These are phyloP conservation scores for Phanerodontia chrysosporium DNA, from an alignment of 768 basidiomycete genomes.

Conservation along the genomic window DNA sequence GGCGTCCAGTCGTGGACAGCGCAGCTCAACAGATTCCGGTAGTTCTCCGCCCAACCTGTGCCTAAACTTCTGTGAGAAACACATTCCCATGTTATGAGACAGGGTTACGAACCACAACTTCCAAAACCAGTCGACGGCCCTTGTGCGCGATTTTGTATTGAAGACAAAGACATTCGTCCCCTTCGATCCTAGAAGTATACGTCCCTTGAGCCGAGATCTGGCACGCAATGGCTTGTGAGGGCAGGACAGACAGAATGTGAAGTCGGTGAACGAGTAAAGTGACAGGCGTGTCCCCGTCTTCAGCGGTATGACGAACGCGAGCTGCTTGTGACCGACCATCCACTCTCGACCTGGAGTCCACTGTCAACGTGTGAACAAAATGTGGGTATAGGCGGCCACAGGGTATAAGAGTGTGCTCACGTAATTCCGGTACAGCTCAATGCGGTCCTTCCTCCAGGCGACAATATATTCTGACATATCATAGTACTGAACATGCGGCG, in stretches of 20 bases:
- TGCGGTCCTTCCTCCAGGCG: constrained; percentile 68
- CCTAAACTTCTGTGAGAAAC: constrained; percentile 36
- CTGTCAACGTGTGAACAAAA: constrained; percentile 30
- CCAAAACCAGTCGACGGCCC: constrained; percentile 90
- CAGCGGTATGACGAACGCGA: constrained; percentile 77
- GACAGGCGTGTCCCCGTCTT: constrained; percentile 64
- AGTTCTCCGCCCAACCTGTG: constrained; percentile 67
- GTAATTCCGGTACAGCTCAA: constrained; percentile 86
- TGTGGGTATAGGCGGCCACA: constrained; percentile 1
- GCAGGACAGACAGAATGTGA: constrained; percentile 76
- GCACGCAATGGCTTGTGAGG: constrained; percentile 45
- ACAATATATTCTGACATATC: constrained; percentile 84
- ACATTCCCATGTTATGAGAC: background rate
- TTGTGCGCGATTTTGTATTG: constrained; percentile 71
- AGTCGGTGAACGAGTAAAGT: constrained; percentile 82
- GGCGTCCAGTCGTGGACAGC: constrained; percentile 62
- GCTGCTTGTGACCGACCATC: constrained; percentile 66
- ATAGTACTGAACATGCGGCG: constrained; percentile 55
- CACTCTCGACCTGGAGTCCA: constrained; percentile 64
- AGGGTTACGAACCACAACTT: constrained; percentile 58
- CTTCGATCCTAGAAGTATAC: constrained; percentile 47
- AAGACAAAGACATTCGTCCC: constrained; percentile 88
- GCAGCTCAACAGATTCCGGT: constrained; percentile 65
- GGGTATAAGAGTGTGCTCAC: constrained; percentile 40
- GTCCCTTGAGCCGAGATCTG: constrained; percentile 32